phyloP scores from a whole-genome alignment of 331 rosid genomes.

The Prunus yedoensis region DNA sequence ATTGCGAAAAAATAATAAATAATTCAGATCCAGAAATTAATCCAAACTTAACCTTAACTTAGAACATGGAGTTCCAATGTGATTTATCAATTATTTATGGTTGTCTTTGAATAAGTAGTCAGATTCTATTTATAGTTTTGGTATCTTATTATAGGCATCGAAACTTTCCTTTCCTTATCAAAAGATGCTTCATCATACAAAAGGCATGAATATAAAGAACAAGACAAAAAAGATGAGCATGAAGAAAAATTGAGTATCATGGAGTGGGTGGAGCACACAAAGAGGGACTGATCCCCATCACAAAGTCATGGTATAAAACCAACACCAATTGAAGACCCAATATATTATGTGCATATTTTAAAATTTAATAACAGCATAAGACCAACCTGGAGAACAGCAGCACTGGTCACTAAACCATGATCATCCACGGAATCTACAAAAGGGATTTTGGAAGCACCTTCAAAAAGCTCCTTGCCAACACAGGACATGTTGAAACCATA shows the following conservation, averaged over 20 bases:
- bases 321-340: background rate
- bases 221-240: background rate
- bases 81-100: background rate
- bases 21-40: background rate
- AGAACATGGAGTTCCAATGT: background rate
- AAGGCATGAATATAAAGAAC: background rate
- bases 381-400: constrained; percentile 79
- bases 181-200: background rate
- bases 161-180: background rate
- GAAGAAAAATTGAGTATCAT: background rate
- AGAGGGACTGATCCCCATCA: background rate
- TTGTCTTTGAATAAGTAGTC: background rate
- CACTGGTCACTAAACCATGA: constrained; percentile 68
- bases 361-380: background rate
- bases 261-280: background rate
- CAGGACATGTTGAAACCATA: constrained; percentile 79
- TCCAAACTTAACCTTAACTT: background rate
- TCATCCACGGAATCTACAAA: constrained; percentile 67
- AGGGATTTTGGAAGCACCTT: constrained; percentile 66
- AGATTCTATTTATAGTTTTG: background rate
- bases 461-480: constrained; percentile 79
- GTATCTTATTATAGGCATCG: background rate
- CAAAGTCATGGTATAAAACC: background rate
- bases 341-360: background rate
- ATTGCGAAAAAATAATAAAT: background rate